Evolutionary conservation across 2,329 filamentous ascomycete species (phyloP), one percentile per base, ranked within the genome.

Genomic region (Epicoccum nigrum): DNA sequence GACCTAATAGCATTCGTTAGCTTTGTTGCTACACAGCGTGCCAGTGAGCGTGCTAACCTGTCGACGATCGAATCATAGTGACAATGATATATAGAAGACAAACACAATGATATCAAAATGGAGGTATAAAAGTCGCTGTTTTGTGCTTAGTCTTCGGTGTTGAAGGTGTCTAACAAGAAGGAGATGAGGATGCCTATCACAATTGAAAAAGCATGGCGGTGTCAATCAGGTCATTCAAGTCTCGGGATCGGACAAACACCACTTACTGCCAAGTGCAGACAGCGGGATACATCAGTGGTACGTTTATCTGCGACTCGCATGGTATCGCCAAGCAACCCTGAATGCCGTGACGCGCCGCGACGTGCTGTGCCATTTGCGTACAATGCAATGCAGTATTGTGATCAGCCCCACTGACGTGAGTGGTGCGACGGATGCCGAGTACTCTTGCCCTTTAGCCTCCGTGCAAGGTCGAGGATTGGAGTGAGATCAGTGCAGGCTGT

Each of bases 31-130:
- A 32, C n/a, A 21, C 0, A 1, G 28, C 7, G 9, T 3, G 13
- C 23, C 2, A 20, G 28, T 7, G 4, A 30, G 11, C 30, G 12
- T 19, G 39, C 55, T n/a, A 39, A 62, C 63, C 63, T 62, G 59
- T 62, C 21, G 51, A 55, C 34, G 59, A 61, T 43, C 63, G 56
- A 23, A 54, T 54, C 63, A 65, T 65, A 30, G 32, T 48, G 31
- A 17, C 17, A 20, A 41, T 35, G 25, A 45, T 13, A 27, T 28
- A 33, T 13, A 31, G 7, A 4, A 23, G 31, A 13, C 5, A 4
- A 11, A 43, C 21, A 4, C 27, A 40, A 13, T 21, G 16, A 6
- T 16, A 23, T 17, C 31, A 34, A 33, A 31, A 16, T 27, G 34
- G 16, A 27, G 42, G n/a, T 32, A 51, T 34, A 21, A 44, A 16